Percentiles rank a stretch among this genome's conserved stretches.
Evolutionary conservation across 495 filamentous ascomycete species (phyloP).

Genomic region (Aspergillus nanangensis): DNA sequence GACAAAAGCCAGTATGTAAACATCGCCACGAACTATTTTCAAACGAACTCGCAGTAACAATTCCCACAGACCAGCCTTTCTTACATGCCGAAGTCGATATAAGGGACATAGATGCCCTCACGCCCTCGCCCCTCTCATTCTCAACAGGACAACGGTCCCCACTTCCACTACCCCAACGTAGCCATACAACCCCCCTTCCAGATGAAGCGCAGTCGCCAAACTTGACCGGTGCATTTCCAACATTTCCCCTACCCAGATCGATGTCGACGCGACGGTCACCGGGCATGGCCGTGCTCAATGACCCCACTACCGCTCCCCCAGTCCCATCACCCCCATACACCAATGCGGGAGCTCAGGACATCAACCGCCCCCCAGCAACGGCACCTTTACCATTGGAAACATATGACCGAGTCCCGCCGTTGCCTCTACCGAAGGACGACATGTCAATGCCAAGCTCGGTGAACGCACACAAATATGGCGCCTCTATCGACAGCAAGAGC

Average conservation of each 20-base stretch:
- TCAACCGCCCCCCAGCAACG: conserved; percentile 2
- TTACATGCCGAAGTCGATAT: conserved; percentile 52
- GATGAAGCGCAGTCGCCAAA: conserved; percentile 37
- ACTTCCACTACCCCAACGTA: conserved; percentile 35
- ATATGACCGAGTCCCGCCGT: conserved; percentile 22
- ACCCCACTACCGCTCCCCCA: conserved; percentile 13
- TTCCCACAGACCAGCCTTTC: conserved; percentile 60
- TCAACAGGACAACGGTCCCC: conserved; percentile 37
- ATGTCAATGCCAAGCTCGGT: background rate
- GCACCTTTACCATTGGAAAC: conserved; percentile 10
- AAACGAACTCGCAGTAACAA: conserved; percentile 3
- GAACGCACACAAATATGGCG: conserved; percentile 21
- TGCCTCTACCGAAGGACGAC: conserved; percentile 24
- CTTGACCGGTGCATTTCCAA: conserved; percentile 58
- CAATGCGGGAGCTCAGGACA: conserved; percentile 1
- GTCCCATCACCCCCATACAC: conserved; percentile 14
- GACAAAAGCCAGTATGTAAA: conserved; percentile 48
- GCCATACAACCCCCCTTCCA: conserved; percentile 42
- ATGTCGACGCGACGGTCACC: conserved; percentile 25
- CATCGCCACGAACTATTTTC: background rate
- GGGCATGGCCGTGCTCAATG: conserved; percentile 10
- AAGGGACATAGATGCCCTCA: conserved; percentile 42
- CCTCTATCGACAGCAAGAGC: conserved; percentile 39
- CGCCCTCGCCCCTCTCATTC: conserved; percentile 52
- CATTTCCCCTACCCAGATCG: conserved; percentile 48